These are phyloP conservation scores for Trypanosoma theileri DNA, from an alignment of 208 protist species.

Conservation along the genomic window DNA sequence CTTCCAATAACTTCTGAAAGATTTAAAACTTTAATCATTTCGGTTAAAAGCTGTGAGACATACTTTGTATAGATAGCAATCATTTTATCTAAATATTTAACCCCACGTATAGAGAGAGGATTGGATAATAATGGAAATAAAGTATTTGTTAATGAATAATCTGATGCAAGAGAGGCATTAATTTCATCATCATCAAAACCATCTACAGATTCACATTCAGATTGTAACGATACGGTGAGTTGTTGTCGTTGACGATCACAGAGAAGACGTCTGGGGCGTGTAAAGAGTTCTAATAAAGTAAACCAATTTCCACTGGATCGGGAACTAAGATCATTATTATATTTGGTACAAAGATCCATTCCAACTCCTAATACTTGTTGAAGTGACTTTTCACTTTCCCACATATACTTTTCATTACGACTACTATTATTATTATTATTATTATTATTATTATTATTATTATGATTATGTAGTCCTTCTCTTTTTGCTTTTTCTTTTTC, in stretches of 20 bases:
- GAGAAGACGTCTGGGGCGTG: conserved; percentile 49
- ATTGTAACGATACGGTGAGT: conserved; percentile 11
- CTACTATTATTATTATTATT: not conserved
- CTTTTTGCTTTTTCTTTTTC: not conserved
- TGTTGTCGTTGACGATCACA: conserved; percentile 29
- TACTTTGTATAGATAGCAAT: conserved; percentile 58
- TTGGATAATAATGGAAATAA: conserved; percentile 22
- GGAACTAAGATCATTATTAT: conserved; percentile 22
- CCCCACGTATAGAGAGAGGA: conserved; percentile 13
- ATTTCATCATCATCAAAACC: conserved; percentile 33
- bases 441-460: not conserved
- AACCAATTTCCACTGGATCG: conserved; percentile 43
- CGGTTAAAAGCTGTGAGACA: conserved; percentile 41
- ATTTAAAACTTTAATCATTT: conserved; percentile 58
- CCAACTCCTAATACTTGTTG: conserved; percentile 43
- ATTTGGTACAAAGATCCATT: conserved; percentile 46
- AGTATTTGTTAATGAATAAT: not conserved
- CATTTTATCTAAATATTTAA: conserved; percentile 39
- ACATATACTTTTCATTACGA: not conserved
- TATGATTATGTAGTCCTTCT: not conserved
- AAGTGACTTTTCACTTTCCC: conserved; percentile 29
- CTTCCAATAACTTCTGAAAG: conserved; percentile 47
- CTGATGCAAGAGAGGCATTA: conserved; percentile 2
- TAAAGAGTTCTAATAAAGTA: conserved; percentile 59
- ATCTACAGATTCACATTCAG: conserved; percentile 6